Percentiles rank a stretch among this genome's conserved stretches.
Conservation (phyloP, 768 basidiomycete genomes). For the Leccinum truebloodii region DNA sequence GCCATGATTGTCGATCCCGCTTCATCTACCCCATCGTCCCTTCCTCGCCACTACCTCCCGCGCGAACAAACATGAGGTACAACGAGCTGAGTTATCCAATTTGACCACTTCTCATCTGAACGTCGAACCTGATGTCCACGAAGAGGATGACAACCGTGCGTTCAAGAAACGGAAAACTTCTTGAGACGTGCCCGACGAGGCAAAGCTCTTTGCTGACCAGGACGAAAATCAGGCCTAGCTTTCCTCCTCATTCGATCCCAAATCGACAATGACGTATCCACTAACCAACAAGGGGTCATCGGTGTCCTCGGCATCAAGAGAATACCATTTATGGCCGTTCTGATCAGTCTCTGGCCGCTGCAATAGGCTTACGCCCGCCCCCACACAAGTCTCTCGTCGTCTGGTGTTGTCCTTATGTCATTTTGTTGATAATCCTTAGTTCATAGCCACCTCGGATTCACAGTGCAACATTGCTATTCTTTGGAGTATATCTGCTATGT, state of each 20-base stretch:
- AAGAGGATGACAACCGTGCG: constrained; percentile 58
- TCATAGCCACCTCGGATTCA: background rate
- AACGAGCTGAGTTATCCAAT: constrained; percentile 28
- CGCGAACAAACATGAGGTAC: constrained; percentile 30
- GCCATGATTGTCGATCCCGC: constrained; percentile 53
- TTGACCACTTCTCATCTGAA: constrained; percentile 35
- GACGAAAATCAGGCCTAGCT: constrained; percentile 36
- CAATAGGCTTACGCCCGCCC: constrained; percentile 12
- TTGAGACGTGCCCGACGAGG: constrained; percentile 53
- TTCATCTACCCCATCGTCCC: constrained; percentile 35
- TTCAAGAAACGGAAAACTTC: constrained; percentile 80
- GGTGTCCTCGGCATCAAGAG: too few species aligned
- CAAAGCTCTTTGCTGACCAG: constrained; percentile 44
- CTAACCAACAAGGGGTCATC: too few species aligned
- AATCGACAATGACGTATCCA: constrained; percentile 40
- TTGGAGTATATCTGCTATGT: constrained; percentile 23
- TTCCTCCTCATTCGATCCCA: constrained; percentile 44
- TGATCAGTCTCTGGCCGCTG: background rate
- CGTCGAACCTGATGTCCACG: constrained; percentile 40
- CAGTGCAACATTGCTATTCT: constrained; percentile 16
- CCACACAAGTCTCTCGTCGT: constrained; percentile 8
- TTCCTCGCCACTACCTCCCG: constrained; percentile 19
- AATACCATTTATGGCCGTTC: too few species aligned
- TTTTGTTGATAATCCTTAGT: constrained; percentile 22
- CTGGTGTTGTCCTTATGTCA: constrained; percentile 14